Evolutionary conservation across 441 rosid genomes (phyloP).

Genomic region (Euphorbia celastroides): DNA sequence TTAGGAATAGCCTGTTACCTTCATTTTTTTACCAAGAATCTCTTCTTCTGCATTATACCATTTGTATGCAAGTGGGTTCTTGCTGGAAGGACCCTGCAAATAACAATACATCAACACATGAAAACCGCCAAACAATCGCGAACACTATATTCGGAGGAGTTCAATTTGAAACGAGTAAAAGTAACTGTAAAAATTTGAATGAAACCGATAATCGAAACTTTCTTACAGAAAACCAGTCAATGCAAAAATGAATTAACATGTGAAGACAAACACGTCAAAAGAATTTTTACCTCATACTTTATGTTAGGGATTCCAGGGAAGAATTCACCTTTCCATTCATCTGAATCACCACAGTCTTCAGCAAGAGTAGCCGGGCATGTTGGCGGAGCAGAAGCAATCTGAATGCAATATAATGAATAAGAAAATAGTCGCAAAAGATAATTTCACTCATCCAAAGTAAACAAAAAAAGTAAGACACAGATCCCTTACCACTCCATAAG

Average conservation of each 20-base stretch:
- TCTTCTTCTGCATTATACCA: constrained; percentile 91
- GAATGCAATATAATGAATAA: constrained; percentile 10
- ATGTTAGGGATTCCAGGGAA: constrained; percentile 77
- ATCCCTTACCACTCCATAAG: constrained; percentile 46
- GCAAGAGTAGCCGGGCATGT: constrained; percentile 75
- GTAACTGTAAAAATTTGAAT: background rate
- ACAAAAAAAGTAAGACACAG: background rate
- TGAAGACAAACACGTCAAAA: background rate
- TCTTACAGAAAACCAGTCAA: background rate
- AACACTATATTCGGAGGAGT: background rate
- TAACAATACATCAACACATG: background rate
- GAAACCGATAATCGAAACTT: too few species aligned
- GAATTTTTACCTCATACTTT: constrained; percentile 63
- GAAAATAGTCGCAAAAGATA: background rate
- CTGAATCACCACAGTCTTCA: constrained; percentile 41
- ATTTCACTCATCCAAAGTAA: background rate
- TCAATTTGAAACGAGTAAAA: too few species aligned
- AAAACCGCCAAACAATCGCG: background rate
- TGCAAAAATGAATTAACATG: background rate
- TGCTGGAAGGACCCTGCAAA: constrained; percentile 68
- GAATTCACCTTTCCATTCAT: constrained; percentile 85
- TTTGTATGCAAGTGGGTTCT: constrained; percentile 72
- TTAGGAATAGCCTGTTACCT: constrained; percentile 37
- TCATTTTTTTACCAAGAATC: constrained; percentile 95
- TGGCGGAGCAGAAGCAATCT: constrained; percentile 50